These are phyloP conservation scores for Fraxinus americana DNA, from an alignment of 257 asterid species.

Conservation along the genomic window DNA sequence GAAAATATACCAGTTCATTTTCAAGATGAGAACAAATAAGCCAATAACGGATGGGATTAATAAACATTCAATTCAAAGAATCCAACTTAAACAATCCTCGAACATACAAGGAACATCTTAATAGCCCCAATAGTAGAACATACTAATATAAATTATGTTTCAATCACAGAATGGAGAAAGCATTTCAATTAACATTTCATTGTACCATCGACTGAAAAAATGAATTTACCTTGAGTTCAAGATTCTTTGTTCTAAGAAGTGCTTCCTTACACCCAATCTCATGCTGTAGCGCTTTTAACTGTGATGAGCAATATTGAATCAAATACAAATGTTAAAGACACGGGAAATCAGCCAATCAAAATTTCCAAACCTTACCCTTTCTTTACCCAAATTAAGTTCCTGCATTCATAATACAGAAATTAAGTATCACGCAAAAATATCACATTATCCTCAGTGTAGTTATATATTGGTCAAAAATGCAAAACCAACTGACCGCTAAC, in stretches of 20 bases:
- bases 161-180: neutral
- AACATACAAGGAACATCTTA: neutral
- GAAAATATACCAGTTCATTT: too few species aligned
- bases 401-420: conserved; percentile 37
- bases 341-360: neutral
- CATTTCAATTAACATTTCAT: conserved; percentile 1
- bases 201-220: neutral
- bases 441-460: neutral
- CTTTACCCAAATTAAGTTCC: conserved; percentile 74
- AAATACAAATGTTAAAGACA: neutral
- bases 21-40: too few species aligned
- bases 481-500: conserved; percentile 54
- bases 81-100: too few species aligned
- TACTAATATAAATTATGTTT: too few species aligned
- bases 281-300: conserved; percentile 75
- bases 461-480: neutral
- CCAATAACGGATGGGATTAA: too few species aligned
- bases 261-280: conserved; percentile 75
- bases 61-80: neutral
- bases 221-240: conserved; percentile 35
- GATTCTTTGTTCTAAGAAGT: conserved; percentile 53
- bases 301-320: conserved; percentile 21
- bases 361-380: conserved; percentile 49
- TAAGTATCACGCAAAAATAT: conserved; percentile 14
- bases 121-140: too few species aligned